Base-by-base conservation (phyloP, 1,284 basidiomycete genomes). In the Austroboletus novae-zelandiae region DNA sequence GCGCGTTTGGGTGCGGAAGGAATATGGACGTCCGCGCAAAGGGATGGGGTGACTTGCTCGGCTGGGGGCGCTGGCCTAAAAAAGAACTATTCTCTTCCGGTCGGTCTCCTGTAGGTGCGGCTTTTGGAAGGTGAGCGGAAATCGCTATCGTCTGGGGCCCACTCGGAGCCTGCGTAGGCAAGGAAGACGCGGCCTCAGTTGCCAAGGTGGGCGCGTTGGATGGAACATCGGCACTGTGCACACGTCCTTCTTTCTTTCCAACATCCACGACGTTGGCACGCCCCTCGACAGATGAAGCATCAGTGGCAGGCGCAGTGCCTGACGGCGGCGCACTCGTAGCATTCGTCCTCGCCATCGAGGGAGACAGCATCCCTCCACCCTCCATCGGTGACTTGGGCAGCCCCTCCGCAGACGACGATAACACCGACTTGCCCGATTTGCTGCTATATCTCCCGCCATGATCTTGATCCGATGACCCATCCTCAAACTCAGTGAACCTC, bases 1-100 rank as follows among this genome's bases (percentile, higher is more conserved):
- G 86, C 1, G 86, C 86, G 59, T 84, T 83, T 0, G 86, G 86
- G 60, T 89, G 86, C 0, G 86, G 87, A 15, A 83, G 72, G 65
- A 87, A 89, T 20, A 84, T 64, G 47, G 76, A 82, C 36, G 71
- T 74, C 17, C 77, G 74, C 6, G 61, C 45, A 42, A 70, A 70
- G 6, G 65, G 64, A 55, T 61, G 71, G 14, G 52, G 57, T 43
- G 54, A 44, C 31, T 25, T 17, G 37, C 40, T 50, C 47, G 60
- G 47, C 37, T 42, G 51, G 27, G 64, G 55, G 11, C 62, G 66
- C 44, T 42, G 51, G 11, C 65, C 59, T 57, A 66, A 62, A 55
- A 66, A 63, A 55, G 54, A 18, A 25, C 51, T 50, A 53, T 54
- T 54, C 43, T 59, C 47, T 14, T 55, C 36, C 41, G 36, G n/a